phyloP scores from a whole-genome alignment of 208 protist species.

The Trichomonas tenax region DNA sequence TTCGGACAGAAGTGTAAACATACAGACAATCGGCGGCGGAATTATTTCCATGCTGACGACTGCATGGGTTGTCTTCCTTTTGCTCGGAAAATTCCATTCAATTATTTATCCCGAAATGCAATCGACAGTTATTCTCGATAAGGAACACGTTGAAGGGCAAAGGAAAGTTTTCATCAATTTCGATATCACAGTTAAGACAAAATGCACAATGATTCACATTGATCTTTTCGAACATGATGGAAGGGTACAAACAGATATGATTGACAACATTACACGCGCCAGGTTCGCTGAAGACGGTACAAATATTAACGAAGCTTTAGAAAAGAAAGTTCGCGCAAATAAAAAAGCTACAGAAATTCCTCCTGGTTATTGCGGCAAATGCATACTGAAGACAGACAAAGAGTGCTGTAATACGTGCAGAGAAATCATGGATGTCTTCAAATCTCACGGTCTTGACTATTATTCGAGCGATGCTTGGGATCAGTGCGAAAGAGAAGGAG shows the following conservation, averaged over 20 bases:
- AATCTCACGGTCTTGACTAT: not conserved
- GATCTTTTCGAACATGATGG: not conserved
- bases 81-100: not conserved
- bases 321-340: not conserved
- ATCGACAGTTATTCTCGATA: not conserved
- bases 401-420: not conserved
- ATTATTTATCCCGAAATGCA: not conserved
- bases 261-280: not conserved
- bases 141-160: not conserved
- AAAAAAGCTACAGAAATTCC: not conserved
- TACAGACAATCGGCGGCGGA: not conserved
- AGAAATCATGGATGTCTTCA: not conserved
- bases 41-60: not conserved
- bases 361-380: not conserved
- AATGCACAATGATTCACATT: not conserved
- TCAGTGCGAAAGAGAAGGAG: not conserved
- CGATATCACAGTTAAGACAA: not conserved
- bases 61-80: not conserved
- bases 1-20: not conserved
- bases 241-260: not conserved
- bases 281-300: not conserved
- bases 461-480: not conserved
- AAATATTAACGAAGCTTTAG: not conserved
- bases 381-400: not conserved
- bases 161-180: not conserved